Percentiles rank a stretch among this genome's conserved stretches.
These are phyloP conservation scores for Kodamaea arcana DNA, from an alignment of 1,139 yeast species.

Conservation along the genomic window DNA sequence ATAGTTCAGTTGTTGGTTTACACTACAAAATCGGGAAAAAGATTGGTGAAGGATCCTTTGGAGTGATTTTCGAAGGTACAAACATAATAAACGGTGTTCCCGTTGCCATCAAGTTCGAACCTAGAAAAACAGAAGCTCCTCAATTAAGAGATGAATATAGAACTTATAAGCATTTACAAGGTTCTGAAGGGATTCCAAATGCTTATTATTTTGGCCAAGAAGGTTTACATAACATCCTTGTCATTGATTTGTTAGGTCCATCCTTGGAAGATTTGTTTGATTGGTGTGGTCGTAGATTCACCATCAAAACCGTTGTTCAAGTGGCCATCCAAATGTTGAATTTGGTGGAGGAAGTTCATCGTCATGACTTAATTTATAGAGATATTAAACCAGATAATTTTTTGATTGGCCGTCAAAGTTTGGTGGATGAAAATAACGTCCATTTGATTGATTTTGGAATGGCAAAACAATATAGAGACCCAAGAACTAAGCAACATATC, in stretches of 20 bases:
- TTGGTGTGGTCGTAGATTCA: constrained; percentile 94
- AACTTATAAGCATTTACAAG: constrained; percentile 83
- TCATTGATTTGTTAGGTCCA: constrained; percentile 92
- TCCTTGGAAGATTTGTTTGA: constrained; percentile 93
- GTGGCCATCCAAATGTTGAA: constrained; percentile 90
- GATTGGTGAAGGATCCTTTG: constrained; percentile 98
- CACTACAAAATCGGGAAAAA: constrained; percentile 96
- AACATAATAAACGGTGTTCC: constrained; percentile 76
- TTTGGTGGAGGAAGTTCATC: constrained; percentile 83
- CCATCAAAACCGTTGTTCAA: constrained; percentile 84
- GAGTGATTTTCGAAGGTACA: constrained; percentile 92
- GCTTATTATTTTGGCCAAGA: constrained; percentile 98
- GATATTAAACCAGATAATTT: constrained; percentile 97
- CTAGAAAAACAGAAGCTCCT: constrained; percentile 95
- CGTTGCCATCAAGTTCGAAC: constrained; percentile 77
- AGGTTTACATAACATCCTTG: constrained; percentile 89
- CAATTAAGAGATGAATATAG: constrained; percentile 94
- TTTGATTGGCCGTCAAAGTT: constrained; percentile 71
- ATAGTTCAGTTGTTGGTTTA: constrained; percentile 45
- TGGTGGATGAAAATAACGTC: constrained; percentile 47
- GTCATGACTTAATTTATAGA: constrained; percentile 84
- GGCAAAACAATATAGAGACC: constrained; percentile 97
- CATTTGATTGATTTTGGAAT: constrained; percentile 87
- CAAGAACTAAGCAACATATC: constrained; percentile 89
- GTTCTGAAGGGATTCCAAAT: constrained; percentile 80